Percentiles rank a stretch among this genome's conserved stretches.
These are phyloP conservation scores for Fraxinus greggii DNA, from an alignment of 305 asterid genomes.

Conservation along the genomic window DNA sequence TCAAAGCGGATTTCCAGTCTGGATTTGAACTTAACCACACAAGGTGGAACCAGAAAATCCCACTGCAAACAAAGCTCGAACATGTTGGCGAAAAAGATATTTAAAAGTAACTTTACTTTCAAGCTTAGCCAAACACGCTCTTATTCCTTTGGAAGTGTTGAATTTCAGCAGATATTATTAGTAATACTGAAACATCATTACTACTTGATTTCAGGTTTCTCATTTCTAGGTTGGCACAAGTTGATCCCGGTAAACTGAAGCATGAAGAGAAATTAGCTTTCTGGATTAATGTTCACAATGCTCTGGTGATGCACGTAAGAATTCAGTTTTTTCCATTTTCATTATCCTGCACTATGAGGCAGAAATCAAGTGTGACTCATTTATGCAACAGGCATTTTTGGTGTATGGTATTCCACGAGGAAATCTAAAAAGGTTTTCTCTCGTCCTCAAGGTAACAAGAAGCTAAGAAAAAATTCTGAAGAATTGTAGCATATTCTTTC, in stretches of 20 bases:
- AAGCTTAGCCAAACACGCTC: not conserved
- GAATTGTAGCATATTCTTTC: not conserved
- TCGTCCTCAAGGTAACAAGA: conserved; percentile 63
- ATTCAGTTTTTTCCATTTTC: not conserved
- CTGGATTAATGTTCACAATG: conserved; percentile 93
- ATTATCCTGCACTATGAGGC: not conserved
- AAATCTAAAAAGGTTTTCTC: conserved; percentile 62
- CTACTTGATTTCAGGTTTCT: conserved; percentile 50
- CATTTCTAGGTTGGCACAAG: conserved; percentile 53
- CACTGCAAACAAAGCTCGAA: not conserved
- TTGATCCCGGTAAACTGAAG: conserved; percentile 70
- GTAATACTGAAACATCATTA: not conserved
- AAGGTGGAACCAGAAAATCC: not conserved
- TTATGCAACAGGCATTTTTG: conserved; percentile 57
- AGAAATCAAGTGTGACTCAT: not conserved
- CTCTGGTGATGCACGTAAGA: conserved; percentile 92
- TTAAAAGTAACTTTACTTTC: not conserved
- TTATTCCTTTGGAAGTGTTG: not conserved
- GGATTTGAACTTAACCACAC: not conserved
- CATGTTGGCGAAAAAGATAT: not conserved
- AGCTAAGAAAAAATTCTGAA: not conserved
- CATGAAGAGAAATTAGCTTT: conserved; percentile 84
- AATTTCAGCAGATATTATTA: not conserved
- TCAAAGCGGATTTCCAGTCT: not conserved
- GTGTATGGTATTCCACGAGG: conserved; percentile 76